phyloP scores from a whole-genome alignment of 306 rosid genomes.

The Trifolium fragiferum region DNA sequence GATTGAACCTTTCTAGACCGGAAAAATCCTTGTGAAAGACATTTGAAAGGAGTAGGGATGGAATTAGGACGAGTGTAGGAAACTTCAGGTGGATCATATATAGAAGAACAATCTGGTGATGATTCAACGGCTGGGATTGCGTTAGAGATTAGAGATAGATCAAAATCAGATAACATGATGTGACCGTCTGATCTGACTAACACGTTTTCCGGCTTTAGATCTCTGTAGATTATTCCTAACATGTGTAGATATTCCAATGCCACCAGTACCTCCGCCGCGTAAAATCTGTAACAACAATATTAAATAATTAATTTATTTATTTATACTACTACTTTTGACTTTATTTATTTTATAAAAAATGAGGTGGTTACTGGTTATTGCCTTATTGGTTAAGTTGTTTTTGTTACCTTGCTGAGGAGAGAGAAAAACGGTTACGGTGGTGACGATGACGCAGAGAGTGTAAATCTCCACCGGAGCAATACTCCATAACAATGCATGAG shows the following conservation, averaged over 20 bases:
- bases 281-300: constrained; percentile 61
- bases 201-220: constrained; percentile 94
- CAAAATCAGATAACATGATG: constrained; percentile 97
- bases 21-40: constrained; percentile 65
- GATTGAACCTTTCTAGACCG: constrained; percentile 81
- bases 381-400: too few species aligned
- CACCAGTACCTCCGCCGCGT: constrained; percentile 92
- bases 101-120: constrained; percentile 53
- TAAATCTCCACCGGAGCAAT: constrained; percentile 87
- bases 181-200: constrained; percentile 98
- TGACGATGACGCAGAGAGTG: constrained; percentile 84
- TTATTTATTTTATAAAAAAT: background rate
- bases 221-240: constrained; percentile 97
- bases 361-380: background rate
- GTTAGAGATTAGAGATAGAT: constrained; percentile 77
- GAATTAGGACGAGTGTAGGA: constrained; percentile 49
- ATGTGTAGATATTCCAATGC: constrained; percentile 97
- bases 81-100: background rate
- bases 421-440: constrained; percentile 76
- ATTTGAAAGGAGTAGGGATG: constrained; percentile 49
- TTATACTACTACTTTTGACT: background rate
- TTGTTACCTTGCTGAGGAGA: constrained; percentile 76
- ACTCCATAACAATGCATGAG: constrained; percentile 99
- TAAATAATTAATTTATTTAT: background rate
- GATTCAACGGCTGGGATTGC: constrained; percentile 93